phyloP scores from a whole-genome alignment of 148 eudicot species.

The Fagopyrum esculentum region DNA sequence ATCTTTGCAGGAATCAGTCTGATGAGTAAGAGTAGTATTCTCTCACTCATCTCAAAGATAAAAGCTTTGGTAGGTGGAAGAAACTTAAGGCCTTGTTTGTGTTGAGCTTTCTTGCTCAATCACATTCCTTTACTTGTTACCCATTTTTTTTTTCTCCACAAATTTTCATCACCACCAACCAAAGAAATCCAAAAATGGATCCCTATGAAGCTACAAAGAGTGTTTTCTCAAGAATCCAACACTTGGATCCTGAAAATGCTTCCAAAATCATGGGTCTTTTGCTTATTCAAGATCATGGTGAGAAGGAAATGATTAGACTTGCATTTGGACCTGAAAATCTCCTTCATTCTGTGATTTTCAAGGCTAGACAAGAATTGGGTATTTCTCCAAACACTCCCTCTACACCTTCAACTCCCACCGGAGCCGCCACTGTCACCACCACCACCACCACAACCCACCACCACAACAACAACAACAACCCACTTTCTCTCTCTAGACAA shows the following conservation, averaged over 20 bases:
- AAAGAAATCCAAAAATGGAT: conserved; percentile 39
- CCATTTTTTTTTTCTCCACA: neutral
- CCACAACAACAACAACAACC: neutral
- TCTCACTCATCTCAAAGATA: neutral
- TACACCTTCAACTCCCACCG: conserved; percentile 28
- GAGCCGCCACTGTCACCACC: neutral
- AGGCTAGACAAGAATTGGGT: conserved; percentile 63
- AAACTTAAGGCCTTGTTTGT: conserved; percentile 15
- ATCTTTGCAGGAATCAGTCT: conserved; percentile 5
- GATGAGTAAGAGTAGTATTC: conserved; percentile 6
- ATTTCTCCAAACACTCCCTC: conserved; percentile 40
- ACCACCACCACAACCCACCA: neutral
- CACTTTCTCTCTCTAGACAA: conserved; percentile 30
- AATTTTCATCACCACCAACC: no score
- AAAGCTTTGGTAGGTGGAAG: conserved; percentile 19
- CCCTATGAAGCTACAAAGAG: conserved; percentile 82
- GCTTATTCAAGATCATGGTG: conserved; percentile 84
- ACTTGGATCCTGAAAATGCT: conserved; percentile 75
- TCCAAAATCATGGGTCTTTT: conserved; percentile 83
- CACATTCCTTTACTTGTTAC: conserved; percentile 10
- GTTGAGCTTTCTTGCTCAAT: conserved; percentile 18
- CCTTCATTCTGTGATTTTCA: conserved; percentile 50
- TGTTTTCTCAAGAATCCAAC: conserved; percentile 67
- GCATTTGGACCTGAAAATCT: conserved; percentile 85
- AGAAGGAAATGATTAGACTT: conserved; percentile 86